These are phyloP conservation scores for Candida anutae DNA, from an alignment of 1,139 yeast genomes.

Conservation along the genomic window DNA sequence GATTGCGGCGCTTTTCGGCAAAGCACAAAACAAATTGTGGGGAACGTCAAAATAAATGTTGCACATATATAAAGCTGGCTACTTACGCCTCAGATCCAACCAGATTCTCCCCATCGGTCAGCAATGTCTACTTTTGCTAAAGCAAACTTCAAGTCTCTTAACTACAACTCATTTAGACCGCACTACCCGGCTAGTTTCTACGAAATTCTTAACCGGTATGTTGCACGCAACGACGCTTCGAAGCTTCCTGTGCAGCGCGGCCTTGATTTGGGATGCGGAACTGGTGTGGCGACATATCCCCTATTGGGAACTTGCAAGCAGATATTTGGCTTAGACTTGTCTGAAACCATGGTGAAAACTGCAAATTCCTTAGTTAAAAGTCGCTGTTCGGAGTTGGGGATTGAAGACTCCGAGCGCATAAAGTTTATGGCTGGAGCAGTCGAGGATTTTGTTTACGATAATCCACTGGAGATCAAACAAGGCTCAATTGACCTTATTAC, in stretches of 20 bases:
- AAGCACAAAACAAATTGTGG: too few species aligned
- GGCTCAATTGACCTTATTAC: slow-evolving; percentile 29
- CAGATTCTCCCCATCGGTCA: too few species aligned
- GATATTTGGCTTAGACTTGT: slow-evolving; percentile 29
- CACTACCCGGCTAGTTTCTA: slow-evolving; percentile 18
- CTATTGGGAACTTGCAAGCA: slow-evolving; percentile 21
- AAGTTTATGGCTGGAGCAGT: slow-evolving; percentile 27
- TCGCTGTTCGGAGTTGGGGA: slow-evolving; percentile 19
- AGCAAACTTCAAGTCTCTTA: slow-evolving; percentile 46
- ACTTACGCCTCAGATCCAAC: too few species aligned
- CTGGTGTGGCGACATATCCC: slow-evolving; percentile 35
- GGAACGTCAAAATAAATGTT: too few species aligned
- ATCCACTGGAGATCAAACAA: slow-evolving; percentile 10
- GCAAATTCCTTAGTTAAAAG: slow-evolving; percentile 20
- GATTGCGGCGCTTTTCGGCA: too few species aligned
- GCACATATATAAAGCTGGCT: too few species aligned
- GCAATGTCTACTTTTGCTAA: slow-evolving; percentile 63
- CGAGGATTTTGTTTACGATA: slow-evolving; percentile 20
- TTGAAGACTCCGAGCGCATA: slow-evolving; percentile 19
- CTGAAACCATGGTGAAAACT: slow-evolving; percentile 26
- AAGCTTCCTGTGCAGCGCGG: slow-evolving; percentile 15
- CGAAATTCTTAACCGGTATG: slow-evolving; percentile 15
- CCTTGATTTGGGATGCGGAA: slow-evolving; percentile 35
- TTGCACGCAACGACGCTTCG: slow-evolving; percentile 8
- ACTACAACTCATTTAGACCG: slow-evolving; percentile 45